These are phyloP conservation scores for Linnemannia zychae DNA, from an alignment of 192 early-diverging fungal genomes.

Conservation along the genomic window DNA sequence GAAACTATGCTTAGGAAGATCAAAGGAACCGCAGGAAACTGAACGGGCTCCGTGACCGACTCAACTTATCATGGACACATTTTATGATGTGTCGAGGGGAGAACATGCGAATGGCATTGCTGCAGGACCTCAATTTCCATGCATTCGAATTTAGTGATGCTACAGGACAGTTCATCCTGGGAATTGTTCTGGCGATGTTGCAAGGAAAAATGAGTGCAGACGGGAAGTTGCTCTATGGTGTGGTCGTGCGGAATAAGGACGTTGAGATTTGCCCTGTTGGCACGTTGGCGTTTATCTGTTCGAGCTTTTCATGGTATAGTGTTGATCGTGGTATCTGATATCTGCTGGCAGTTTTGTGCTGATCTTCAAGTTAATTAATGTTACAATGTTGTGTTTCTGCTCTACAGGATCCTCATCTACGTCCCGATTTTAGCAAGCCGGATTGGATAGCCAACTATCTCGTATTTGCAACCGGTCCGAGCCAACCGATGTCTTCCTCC, in stretches of 20 bases:
- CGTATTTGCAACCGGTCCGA: not conserved
- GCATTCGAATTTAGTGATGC: constrained; percentile 29
- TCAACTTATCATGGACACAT: constrained; percentile 19
- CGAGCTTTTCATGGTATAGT: constrained; percentile 12
- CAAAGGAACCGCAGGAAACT: constrained; percentile 20
- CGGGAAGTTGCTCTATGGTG: constrained; percentile 7
- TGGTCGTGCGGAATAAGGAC: constrained; percentile 27
- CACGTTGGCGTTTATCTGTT: constrained; percentile 22
- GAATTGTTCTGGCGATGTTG: constrained; percentile 10
- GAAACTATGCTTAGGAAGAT: constrained; percentile 15
- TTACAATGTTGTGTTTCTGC: not conserved
- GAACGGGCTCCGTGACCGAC: constrained; percentile 19
- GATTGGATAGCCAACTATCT: not conserved
- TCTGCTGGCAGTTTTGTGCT: not conserved
- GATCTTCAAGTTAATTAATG: not conserved
- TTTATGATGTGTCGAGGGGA: constrained; percentile 29
- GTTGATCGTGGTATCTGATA: not conserved
- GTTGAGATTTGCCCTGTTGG: constrained; percentile 16
- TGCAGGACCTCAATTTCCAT: constrained; percentile 13
- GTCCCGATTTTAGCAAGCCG: constrained; percentile 8
- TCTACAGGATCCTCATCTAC: not conserved
- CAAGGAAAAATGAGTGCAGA: constrained; percentile 16
- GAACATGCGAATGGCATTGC: constrained; percentile 14
- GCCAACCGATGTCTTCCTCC: constrained; percentile 11
- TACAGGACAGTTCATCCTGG: constrained; percentile 15